A percentile compares a stretch with the other conserved stretches of the same genome.
phyloP scores from a whole-genome alignment of 495 filamentous ascomycete genomes.

The Penicillium manginii region DNA sequence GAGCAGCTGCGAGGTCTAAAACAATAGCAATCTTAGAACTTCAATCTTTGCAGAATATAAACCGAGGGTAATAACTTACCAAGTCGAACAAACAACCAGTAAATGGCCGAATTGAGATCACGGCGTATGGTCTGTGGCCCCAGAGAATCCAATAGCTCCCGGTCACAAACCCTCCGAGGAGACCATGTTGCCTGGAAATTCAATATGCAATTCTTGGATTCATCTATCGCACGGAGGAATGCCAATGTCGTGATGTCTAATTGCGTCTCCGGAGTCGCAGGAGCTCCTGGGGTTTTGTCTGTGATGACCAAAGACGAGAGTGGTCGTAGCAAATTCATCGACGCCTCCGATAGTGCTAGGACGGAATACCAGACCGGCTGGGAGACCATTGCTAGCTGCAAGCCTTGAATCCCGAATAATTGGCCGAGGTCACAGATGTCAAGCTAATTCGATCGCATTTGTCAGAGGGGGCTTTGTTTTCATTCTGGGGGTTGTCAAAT shows the following conservation, averaged over 20 bases:
- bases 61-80: conserved; percentile 23
- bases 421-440: conserved; percentile 40
- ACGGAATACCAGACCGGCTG: conserved; percentile 25
- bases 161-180: conserved; percentile 4
- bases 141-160: conserved; percentile 17
- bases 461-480: neutral
- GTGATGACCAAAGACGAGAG: neutral
- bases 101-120: conserved; percentile 32
- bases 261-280: neutral
- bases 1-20: conserved; percentile 32
- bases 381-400: conserved; percentile 33
- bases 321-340: conserved; percentile 18
- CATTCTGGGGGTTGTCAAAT: neutral
- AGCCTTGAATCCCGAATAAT: conserved; percentile 33
- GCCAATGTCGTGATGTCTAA: conserved; percentile 14
- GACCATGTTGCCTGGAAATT: conserved; percentile 26
- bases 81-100: conserved; percentile 42
- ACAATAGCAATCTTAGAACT: neutral
- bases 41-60: neutral
- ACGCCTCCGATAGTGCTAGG: conserved; percentile 32
- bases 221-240: conserved; percentile 19
- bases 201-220: conserved; percentile 16
- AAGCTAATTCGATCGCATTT: conserved; percentile 25
- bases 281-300: neutral
- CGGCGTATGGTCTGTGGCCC: conserved; percentile 18